Evolutionary conservation across 495 filamentous ascomycete species (phyloP).

Genomic region (Penicillium paxilli): DNA sequence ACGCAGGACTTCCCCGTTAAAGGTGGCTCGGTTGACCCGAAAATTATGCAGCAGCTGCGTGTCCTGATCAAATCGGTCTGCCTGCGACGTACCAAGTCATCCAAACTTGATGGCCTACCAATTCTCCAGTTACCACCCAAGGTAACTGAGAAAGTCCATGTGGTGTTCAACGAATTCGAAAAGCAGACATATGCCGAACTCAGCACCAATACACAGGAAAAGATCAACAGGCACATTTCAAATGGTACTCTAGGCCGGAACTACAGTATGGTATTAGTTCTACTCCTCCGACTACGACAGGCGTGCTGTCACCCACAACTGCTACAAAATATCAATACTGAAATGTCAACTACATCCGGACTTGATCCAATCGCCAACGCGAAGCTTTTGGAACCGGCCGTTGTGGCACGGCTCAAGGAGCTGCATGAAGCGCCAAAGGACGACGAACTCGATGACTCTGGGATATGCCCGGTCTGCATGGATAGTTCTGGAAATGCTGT

Average conservation of each 20-base stretch:
- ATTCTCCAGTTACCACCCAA: conserved; percentile 76
- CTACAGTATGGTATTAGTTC: conserved; percentile 81
- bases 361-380: conserved; percentile 70
- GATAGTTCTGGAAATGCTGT: conserved; percentile 73
- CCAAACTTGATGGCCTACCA: conserved; percentile 80
- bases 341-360: conserved; percentile 51
- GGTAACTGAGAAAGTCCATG: conserved; percentile 62
- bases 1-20: conserved; percentile 57
- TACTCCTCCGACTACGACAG: conserved; percentile 82
- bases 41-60: conserved; percentile 71
- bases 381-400: conserved; percentile 55
- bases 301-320: conserved; percentile 91
- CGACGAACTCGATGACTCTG: conserved; percentile 35
- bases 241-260: conserved; percentile 71
- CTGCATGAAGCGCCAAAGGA: conserved; percentile 52
- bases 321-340: conserved; percentile 69
- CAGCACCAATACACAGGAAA: conserved; percentile 62
- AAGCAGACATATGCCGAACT: conserved; percentile 69
- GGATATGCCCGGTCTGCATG: conserved; percentile 73
- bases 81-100: conserved; percentile 81
- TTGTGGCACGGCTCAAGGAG: conserved; percentile 67
- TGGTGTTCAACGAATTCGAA: conserved; percentile 76
- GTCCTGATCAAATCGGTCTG: conserved; percentile 82
- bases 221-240: conserved; percentile 78
- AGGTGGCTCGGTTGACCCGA: conserved; percentile 29